Conservation (phyloP, 345 rosid species). For the Dimocarpus longan region DNA sequence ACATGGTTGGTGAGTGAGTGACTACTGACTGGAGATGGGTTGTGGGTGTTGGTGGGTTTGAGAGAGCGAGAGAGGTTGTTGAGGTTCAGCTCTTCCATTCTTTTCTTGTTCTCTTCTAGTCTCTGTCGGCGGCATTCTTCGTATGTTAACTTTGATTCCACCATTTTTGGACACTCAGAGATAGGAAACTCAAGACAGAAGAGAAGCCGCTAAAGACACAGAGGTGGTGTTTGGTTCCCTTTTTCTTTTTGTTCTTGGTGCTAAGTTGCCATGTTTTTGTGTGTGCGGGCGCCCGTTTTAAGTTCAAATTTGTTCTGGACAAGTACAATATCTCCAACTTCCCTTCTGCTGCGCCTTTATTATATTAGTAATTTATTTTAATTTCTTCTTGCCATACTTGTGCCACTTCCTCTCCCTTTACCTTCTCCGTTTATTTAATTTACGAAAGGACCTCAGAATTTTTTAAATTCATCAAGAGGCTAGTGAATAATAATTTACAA, state of each 20-base stretch:
- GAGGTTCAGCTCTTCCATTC: slow-evolving; percentile 73
- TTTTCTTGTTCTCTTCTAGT: slow-evolving; percentile 80
- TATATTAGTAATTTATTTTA: no score
- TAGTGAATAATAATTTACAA: no score
- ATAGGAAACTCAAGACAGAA: no score
- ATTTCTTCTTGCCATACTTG: no score
- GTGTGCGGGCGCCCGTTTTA: no score
- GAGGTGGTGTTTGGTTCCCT: not conserved
- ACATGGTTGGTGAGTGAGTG: not conserved
- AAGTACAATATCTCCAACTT: no score
- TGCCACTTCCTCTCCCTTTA: not conserved
- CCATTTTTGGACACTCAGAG: slow-evolving; percentile 34
- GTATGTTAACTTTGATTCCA: slow-evolving; percentile 47
- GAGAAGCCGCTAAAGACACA: no score
- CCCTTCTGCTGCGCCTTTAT: not conserved
- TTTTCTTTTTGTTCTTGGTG: not conserved
- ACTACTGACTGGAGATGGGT: slow-evolving; percentile 48
- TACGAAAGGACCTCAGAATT: no score
- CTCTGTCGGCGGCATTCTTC: slow-evolving; percentile 67
- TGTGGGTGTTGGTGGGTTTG: slow-evolving; percentile 29
- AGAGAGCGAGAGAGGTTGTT: slow-evolving; percentile 52
- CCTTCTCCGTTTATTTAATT: not conserved
- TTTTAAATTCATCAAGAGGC: no score
- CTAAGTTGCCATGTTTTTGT: not conserved
- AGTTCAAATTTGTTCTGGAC: not conserved